Evolutionary conservation across 345 rosid genomes (phyloP).

Genomic region (Boechera retrofracta): DNA sequence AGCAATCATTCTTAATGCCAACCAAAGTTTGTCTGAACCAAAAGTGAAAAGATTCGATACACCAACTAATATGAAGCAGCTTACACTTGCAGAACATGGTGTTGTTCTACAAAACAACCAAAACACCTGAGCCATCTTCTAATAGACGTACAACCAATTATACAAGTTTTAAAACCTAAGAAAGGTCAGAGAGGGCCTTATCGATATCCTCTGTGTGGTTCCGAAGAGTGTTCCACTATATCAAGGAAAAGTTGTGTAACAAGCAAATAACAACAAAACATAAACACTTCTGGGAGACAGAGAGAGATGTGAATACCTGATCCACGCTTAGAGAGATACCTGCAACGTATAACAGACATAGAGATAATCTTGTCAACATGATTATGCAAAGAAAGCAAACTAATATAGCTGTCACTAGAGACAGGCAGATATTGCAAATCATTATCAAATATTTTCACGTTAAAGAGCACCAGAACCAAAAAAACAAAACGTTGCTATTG

Average conservation of each 20-base stretch:
- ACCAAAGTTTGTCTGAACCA: constrained; percentile 16
- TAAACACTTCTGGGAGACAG: not conserved
- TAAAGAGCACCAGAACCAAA: not conserved
- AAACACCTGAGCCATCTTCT: constrained; percentile 22
- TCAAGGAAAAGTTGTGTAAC: not conserved
- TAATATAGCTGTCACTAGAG: not conserved
- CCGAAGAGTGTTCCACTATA: constrained; percentile 72
- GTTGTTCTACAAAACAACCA: not conserved
- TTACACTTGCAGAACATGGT: constrained; percentile 24
- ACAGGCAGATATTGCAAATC: not conserved
- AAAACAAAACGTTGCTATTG: not conserved
- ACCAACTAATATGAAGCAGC: not conserved
- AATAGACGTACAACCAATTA: constrained; percentile 9
- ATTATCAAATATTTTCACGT: not conserved
- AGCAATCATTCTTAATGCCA: constrained; percentile 15
- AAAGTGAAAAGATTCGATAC: not conserved
- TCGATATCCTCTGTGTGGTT: constrained; percentile 67
- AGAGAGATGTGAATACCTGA: constrained; percentile 57
- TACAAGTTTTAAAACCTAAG: constrained; percentile 36
- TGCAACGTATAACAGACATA: constrained; percentile 36
- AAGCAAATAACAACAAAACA: not conserved
- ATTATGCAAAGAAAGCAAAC: not conserved
- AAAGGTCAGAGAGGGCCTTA: constrained; percentile 59
- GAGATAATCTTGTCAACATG: constrained; percentile 11
- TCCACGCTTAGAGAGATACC: constrained; percentile 84